Evolutionary conservation across 345 rosid genomes (phyloP).

Genomic region (Durio zibethinus): DNA sequence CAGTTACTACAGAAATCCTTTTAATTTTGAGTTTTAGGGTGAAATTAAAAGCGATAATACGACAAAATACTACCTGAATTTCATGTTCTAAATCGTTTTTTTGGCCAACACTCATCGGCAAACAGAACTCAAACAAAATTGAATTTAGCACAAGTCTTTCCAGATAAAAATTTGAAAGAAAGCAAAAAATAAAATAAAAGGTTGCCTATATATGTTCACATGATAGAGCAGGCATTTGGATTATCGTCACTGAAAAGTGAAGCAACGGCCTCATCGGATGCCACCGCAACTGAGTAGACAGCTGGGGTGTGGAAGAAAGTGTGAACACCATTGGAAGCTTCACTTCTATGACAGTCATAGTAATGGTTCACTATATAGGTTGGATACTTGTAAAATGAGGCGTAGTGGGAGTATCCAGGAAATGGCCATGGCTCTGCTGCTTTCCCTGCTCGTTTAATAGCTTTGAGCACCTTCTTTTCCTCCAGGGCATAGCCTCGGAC

Average conservation of each 20-base stretch:
- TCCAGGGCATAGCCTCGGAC: conserved; percentile 64
- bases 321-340: conserved; percentile 43
- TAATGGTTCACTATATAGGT: conserved; percentile 69
- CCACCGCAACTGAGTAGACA: conserved; percentile 72
- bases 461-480: conserved; percentile 68
- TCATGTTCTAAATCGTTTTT: not conserved
- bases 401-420: conserved; percentile 61
- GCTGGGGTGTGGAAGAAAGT: conserved; percentile 80
- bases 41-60: not conserved
- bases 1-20: not conserved
- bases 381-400: conserved; percentile 87
- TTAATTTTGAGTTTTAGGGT: not conserved
- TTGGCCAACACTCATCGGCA: not conserved
- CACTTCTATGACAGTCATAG: conserved; percentile 49
- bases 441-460: conserved; percentile 66
- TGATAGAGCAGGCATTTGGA: conserved; percentile 78
- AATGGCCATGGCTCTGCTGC: conserved; percentile 96
- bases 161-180: not conserved
- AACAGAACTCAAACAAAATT: not conserved
- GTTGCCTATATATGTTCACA: conserved; percentile 34
- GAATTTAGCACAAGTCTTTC: not conserved
- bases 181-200: not conserved
- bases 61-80: not conserved
- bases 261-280: conserved; percentile 78
- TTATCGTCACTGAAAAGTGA: conserved; percentile 88